Percentiles rank a stretch among this genome's conserved stretches.
Conservation (phyloP, 148 eudicot species). For the Fagopyrum esculentum region DNA sequence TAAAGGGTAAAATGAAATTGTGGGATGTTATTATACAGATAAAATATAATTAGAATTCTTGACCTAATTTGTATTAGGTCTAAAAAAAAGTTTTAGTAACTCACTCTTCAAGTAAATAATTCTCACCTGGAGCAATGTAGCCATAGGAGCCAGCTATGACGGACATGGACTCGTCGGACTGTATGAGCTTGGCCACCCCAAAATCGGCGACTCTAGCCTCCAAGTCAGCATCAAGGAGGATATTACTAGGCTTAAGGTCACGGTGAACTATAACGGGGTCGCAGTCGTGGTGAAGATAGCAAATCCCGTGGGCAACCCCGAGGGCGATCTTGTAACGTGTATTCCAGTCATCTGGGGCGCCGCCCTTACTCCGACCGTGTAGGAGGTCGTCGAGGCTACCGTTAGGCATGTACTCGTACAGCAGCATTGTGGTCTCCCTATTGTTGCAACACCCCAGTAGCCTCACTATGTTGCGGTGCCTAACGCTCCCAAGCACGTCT, state of each 20-base stretch:
- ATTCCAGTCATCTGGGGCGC: constrained; percentile 42
- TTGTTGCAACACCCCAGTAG: constrained; percentile 82
- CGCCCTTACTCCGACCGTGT: constrained; percentile 68
- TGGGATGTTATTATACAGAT: no score
- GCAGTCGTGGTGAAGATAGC: constrained; percentile 90
- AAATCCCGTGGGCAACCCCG: constrained; percentile 96
- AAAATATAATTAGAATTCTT: no score
- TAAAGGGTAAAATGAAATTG: no score
- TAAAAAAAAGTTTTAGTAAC: no score
- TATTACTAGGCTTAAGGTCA: constrained; percentile 84
- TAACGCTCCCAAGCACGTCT: constrained; percentile 79
- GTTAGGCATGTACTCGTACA: constrained; percentile 97
- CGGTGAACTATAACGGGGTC: constrained; percentile 92
- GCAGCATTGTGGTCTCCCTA: constrained; percentile 61
- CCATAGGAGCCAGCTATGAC: constrained; percentile 97
- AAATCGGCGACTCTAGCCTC: constrained; percentile 97
- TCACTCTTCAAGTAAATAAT: not conserved
- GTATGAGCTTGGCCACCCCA: constrained; percentile 84
- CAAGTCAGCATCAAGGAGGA: constrained; percentile 73
- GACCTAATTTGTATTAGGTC: no score
- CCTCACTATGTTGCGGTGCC: constrained; percentile 88
- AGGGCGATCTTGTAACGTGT: constrained; percentile 74
- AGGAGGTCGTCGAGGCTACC: constrained; percentile 82
- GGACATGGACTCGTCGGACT: constrained; percentile 75
- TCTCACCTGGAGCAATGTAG: constrained; percentile 90